Evolutionary conservation across 2,329 filamentous ascomycete species (phyloP), one percentile per base, ranked within the genome.

Genomic region (Tolypocladium ophioglossoides): DNA sequence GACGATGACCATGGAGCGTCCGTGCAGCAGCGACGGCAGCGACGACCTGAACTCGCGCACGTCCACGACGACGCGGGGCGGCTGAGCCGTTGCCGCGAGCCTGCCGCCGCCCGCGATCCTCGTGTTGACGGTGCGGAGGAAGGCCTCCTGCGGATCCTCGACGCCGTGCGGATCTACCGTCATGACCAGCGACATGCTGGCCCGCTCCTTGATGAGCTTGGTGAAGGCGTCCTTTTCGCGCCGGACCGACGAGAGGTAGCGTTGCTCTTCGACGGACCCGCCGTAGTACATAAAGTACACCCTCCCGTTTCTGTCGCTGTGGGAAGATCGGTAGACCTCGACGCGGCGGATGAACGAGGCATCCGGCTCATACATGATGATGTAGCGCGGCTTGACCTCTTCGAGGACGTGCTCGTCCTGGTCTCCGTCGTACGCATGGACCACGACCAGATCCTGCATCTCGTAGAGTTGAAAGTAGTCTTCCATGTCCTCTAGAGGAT

Each of bases 301-400:
- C 46, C 90, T 83, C 44, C 97, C 89, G 63, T 89, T 91, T 38
- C 91, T 79, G 67, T 92, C 89, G 55, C 85, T 87, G 71, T 99
- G 94, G 11, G 91, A 96, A 52, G 91, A 96, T 40, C 94, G 85
- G 71, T 97, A 99, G 2, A 97, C 91, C 68, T 99, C 94, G 22
- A 99, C 87, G 39, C 92, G 80, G 16, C 94, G 84, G 64, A 97
- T 96, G 68, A 99, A 99, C 3, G 92, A 85, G 3, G 92, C 84
- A 60, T 97, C 91, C 1, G 94, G 92, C 67, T 97, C 94, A 70
- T 96, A 99, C 94, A 99, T 97, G 72, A 99, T 87, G 56, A 99
- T 90, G 69, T 96, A 96, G 56, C 89, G 85, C 37, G 94, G 94
- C 64, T 89, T 91, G 55, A 94, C 79, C 70, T 99, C 94, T 68